Conservation (phyloP, 179 eudicot genomes). For the Amaranthus tricolor region DNA sequence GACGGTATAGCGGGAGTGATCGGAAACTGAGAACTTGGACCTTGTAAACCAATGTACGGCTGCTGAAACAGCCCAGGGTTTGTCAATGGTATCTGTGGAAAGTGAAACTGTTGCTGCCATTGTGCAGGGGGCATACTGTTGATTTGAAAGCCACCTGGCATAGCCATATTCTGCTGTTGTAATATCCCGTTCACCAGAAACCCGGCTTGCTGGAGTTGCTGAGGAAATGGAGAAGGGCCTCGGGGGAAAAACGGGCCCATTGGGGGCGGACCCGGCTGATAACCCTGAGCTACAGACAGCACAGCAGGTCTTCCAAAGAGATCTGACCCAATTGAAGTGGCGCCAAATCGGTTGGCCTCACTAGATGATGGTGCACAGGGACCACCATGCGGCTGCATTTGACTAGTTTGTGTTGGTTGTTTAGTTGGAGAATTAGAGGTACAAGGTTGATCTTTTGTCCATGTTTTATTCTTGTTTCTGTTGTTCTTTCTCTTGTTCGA, state of each 20-base stretch:
- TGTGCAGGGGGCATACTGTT: conserved; percentile 29
- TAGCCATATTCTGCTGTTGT: conserved; percentile 38
- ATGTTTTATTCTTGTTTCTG: conserved; percentile 39
- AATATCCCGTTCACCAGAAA: conserved; percentile 29
- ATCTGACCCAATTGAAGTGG: not conserved
- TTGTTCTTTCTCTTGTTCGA: conserved; percentile 47
- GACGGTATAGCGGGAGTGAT: not conserved
- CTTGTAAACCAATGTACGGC: conserved; percentile 29
- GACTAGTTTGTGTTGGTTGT: conserved; percentile 24
- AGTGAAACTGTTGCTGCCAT: conserved; percentile 47
- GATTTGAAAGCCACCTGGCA: conserved; percentile 33
- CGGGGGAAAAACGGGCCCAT: conserved; percentile 14
- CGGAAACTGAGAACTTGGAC: conserved; percentile 29
- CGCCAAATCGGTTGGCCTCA: conserved; percentile 17
- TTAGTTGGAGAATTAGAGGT: conserved; percentile 25
- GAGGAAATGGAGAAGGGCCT: conserved; percentile 14
- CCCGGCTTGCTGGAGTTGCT: conserved; percentile 23
- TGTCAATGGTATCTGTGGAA: conserved; percentile 34
- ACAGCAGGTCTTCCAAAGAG: conserved; percentile 14
- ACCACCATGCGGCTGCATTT: conserved; percentile 18
- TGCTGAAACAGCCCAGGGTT: conserved; percentile 16
- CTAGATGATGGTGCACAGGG: conserved; percentile 9
- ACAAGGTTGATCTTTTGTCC: conserved; percentile 32
- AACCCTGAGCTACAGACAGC: conserved; percentile 10
- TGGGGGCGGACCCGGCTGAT: conserved; percentile 16